A percentile compares a stretch with the other conserved stretches of the same genome.
These are phyloP conservation scores for Ilex aquifolium DNA, from an alignment of 257 asterid genomes.

Conservation along the genomic window DNA sequence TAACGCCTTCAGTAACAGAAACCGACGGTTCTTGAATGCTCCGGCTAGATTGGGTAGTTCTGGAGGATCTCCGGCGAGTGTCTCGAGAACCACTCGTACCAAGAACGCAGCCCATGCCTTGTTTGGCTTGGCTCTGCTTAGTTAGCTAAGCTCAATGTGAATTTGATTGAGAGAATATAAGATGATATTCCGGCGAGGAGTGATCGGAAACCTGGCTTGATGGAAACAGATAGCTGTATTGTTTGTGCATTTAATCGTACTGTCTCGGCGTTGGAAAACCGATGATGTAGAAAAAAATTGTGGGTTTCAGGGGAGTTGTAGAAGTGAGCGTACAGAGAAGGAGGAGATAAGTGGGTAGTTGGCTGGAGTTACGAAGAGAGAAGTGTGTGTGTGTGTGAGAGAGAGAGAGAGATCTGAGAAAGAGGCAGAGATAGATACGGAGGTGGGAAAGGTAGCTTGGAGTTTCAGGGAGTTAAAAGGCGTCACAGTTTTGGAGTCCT, in stretches of 20 bases:
- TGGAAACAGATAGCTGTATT: neutral
- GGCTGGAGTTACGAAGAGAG: neutral
- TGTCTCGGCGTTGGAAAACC: neutral
- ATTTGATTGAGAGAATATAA: neutral
- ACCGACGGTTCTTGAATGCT: neutral
- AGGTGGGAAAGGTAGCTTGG: neutral
- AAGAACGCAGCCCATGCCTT: neutral
- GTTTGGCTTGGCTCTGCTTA: neutral
- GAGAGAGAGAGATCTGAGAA: neutral
- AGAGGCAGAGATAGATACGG: neutral
- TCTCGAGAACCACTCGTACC: neutral
- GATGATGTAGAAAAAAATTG: neutral
- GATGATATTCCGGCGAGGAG: neutral
- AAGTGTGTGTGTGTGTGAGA: neutral
- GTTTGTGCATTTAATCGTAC: neutral
- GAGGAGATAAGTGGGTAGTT: neutral
- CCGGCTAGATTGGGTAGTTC: neutral
- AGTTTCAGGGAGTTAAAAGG: neutral
- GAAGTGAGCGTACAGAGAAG: neutral
- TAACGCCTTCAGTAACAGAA: neutral
- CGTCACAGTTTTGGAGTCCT: neutral
- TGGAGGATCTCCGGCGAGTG: neutral
- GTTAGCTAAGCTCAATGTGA: neutral
- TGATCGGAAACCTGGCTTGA: neutral
- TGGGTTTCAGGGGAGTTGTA: neutral